Conservation (phyloP, 305 asterid species). For the Withania somnifera region DNA sequence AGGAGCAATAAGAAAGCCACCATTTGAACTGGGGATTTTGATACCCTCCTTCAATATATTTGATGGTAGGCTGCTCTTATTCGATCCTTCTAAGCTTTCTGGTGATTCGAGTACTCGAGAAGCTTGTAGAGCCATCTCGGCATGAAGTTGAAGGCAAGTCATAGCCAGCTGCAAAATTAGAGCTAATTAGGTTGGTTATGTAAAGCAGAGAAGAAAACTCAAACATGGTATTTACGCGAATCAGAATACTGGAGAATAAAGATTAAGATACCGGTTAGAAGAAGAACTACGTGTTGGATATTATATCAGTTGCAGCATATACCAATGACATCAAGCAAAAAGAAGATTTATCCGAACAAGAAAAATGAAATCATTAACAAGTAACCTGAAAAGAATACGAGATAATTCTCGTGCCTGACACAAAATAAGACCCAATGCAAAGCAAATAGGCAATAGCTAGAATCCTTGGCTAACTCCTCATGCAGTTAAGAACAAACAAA, state of each 20-base stretch:
- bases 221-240: not conserved
- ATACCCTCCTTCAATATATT: constrained; percentile 25
- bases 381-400: not conserved
- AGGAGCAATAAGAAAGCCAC: not conserved
- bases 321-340: not conserved
- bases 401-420: not conserved
- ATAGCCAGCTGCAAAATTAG: constrained; percentile 56
- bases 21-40: constrained; percentile 36
- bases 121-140: constrained; percentile 83
- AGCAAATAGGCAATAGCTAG: not conserved
- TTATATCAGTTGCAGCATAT: not conserved
- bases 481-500: not conserved
- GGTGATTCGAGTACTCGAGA: constrained; percentile 64
- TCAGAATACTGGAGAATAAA: not conserved
- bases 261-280: not conserved
- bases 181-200: not conserved
- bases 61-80: constrained; percentile 33
- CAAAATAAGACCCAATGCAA: not conserved
- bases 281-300: not conserved
- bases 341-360: not conserved
- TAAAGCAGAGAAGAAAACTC: not conserved
- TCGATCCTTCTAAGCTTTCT: constrained; percentile 13
- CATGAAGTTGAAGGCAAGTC: constrained; percentile 81
- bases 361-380: not conserved
- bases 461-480: not conserved